Conservation (phyloP, 208 protist genomes). For the Perkinsela sp. region DNA sequence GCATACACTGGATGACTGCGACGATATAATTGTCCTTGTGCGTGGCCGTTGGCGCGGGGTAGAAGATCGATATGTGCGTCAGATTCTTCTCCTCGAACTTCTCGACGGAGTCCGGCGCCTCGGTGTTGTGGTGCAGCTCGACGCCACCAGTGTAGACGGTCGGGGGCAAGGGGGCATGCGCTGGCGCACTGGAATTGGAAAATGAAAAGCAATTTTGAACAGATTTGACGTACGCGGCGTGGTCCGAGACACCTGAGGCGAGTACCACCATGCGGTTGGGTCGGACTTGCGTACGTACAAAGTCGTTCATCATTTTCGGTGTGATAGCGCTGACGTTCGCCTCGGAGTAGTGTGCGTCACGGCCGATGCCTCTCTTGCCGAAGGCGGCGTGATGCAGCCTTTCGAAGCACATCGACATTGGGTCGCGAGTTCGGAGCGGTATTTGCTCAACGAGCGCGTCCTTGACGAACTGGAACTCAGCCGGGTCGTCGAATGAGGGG, state of each 20-base stretch:
- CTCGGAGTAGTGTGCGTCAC: conserved; percentile 14
- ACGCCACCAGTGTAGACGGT: conserved; percentile 12
- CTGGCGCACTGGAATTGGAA: conserved; percentile 8
- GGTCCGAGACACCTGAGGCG: conserved; percentile 1
- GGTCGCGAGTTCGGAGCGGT: conserved; percentile 18
- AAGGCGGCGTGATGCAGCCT: conserved; percentile 53
- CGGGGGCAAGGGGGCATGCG: conserved; percentile 12
- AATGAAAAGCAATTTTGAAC: neutral
- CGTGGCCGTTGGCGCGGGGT: conserved; percentile 36
- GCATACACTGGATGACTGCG: conserved; percentile 47
- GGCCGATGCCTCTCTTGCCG: conserved; percentile 26
- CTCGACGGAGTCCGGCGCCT: conserved; percentile 49
- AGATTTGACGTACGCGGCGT: neutral
- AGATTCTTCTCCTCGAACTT: conserved; percentile 68
- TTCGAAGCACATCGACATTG: conserved; percentile 46
- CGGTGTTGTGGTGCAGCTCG: conserved; percentile 31
- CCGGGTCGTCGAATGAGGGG: conserved; percentile 14
- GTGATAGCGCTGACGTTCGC: conserved; percentile 7
- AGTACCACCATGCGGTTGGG: conserved; percentile 1
- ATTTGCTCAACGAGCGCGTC: conserved; percentile 17
- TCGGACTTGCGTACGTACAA: conserved; percentile 7
- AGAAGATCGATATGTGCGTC: conserved; percentile 52
- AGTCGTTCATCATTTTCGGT: conserved; percentile 22
- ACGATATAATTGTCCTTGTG: conserved; percentile 56
- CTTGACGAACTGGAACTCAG: conserved; percentile 32